These are phyloP conservation scores for Tricladium varicosporioides DNA, from an alignment of 2,329 filamentous ascomycete genomes.

Conservation along the genomic window DNA sequence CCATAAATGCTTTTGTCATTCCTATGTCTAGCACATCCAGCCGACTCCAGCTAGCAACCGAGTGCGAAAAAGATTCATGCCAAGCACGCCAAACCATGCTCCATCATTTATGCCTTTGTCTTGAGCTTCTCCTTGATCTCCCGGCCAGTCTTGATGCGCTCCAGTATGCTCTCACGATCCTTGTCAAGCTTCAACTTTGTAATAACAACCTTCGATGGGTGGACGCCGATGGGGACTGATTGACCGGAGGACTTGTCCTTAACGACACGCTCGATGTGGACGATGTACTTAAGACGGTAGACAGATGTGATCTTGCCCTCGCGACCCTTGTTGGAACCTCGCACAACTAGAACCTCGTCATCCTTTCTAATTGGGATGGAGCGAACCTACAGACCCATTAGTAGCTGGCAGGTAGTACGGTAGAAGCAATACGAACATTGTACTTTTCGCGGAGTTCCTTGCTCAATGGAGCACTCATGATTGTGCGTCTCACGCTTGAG, in stretches of 20 bases:
- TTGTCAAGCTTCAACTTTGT: conserved; percentile 99
- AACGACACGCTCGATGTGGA: conserved; percentile 95
- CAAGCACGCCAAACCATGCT: conserved; percentile 24
- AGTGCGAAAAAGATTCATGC: conserved; percentile 23
- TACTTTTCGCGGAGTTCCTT: conserved; percentile 99
- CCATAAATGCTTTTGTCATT: conserved; percentile 49
- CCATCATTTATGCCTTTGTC: conserved; percentile 29
- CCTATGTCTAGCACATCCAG: conserved; percentile 30
- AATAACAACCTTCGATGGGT: conserved; percentile 96
- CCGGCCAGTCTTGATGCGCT: conserved; percentile 78
- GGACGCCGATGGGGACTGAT: conserved; percentile 89
- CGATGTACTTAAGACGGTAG: conserved; percentile 96
- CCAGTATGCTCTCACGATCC: conserved; percentile 85
- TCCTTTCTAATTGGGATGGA: conserved; percentile 97
- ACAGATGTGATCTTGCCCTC: conserved; percentile 98
- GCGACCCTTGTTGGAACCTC: conserved; percentile 93
- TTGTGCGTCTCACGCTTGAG: conserved; percentile 88
- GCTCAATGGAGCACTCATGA: conserved; percentile 94
- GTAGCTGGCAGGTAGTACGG: conserved; percentile 5
- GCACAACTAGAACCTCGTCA: conserved; percentile 89
- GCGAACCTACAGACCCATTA: conserved; percentile 64
- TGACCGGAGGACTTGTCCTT: conserved; percentile 98
- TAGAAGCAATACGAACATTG: conserved; percentile 67
- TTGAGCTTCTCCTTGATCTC: conserved; percentile 67
- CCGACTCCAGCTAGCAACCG: conserved; percentile 18